phyloP scores from a whole-genome alignment of 2,329 filamentous ascomycete genomes.

The Cladosporium sp. region DNA sequence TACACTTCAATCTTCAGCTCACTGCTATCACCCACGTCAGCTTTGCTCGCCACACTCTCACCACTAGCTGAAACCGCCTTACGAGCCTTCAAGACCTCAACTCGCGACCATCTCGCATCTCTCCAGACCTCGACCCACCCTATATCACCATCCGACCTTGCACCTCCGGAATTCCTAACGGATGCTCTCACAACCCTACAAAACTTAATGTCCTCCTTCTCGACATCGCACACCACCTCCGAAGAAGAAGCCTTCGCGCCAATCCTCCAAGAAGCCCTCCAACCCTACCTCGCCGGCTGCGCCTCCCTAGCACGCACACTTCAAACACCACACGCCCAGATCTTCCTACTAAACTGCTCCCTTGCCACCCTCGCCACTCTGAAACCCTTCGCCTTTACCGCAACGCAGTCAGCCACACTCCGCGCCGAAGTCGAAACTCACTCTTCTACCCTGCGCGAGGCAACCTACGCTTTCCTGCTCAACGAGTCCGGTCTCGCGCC shows the following conservation, averaged over 20 bases:
- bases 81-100: constrained; percentile 74
- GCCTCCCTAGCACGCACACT: constrained; percentile 63
- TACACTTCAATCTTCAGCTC: constrained; percentile 82
- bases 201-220: constrained; percentile 79
- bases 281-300: constrained; percentile 78
- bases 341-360: constrained; percentile 72
- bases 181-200: constrained; percentile 75
- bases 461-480: constrained; percentile 63
- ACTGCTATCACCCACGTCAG: constrained; percentile 65
- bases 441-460: constrained; percentile 50
- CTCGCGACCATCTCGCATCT: constrained; percentile 73
- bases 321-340: constrained; percentile 54
- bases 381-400: constrained; percentile 54
- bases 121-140: constrained; percentile 65
- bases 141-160: constrained; percentile 66
- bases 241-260: constrained; percentile 55
- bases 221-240: constrained; percentile 62
- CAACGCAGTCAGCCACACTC: constrained; percentile 38
- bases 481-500: constrained; percentile 65
- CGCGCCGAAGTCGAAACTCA: constrained; percentile 25
- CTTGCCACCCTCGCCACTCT: constrained; percentile 56
- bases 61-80: constrained; percentile 72
- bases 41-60: constrained; percentile 64
- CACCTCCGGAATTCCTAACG: constrained; percentile 72
- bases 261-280: constrained; percentile 73